Evolutionary conservation across 371 early-diverging fungal genomes (phyloP).

Genomic region (Entomophthora muscae): DNA sequence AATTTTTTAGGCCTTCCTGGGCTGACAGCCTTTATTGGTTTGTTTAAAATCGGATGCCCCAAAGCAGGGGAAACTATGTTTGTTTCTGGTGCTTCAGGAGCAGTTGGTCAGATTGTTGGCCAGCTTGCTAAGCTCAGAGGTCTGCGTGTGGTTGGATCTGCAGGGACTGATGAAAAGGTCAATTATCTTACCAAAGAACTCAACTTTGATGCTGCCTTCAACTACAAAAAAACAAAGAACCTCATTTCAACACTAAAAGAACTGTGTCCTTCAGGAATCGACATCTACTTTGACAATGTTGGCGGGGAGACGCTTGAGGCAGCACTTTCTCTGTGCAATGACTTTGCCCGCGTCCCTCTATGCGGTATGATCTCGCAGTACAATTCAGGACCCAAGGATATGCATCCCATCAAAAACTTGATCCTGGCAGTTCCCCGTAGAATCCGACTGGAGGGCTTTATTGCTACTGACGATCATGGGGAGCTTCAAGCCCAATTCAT

Average conservation of each 20-base stretch:
- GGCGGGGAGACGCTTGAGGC: constrained; percentile 49
- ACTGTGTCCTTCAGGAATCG: constrained; percentile 41
- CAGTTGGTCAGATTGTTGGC: constrained; percentile 37
- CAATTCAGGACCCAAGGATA: constrained; percentile 19
- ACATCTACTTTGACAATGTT: no score
- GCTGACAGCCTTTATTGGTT: constrained; percentile 44
- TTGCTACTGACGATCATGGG: constrained; percentile 31
- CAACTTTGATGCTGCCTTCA: constrained; percentile 51
- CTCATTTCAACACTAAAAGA: constrained; percentile 18
- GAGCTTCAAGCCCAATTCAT: constrained; percentile 27
- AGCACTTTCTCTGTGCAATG: constrained; percentile 28
- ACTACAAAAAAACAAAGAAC: constrained; percentile 37
- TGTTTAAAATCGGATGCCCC: constrained; percentile 26
- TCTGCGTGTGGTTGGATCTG: constrained; percentile 42
- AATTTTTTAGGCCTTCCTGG: constrained; percentile 35
- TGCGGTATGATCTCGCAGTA: constrained; percentile 60
- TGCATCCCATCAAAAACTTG: constrained; percentile 16
- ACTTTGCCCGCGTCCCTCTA: constrained; percentile 34
- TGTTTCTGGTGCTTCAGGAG: constrained; percentile 34
- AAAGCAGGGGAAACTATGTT: constrained; percentile 47
- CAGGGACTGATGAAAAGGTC: constrained; percentile 53
- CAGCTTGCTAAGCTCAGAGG: constrained; percentile 49
- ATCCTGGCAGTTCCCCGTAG: constrained; percentile 22
- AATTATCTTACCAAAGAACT: constrained; percentile 29
- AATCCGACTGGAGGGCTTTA: constrained; percentile 44